Conservation (phyloP, 2,329 filamentous ascomycete species). For the Septoria linicola region DNA sequence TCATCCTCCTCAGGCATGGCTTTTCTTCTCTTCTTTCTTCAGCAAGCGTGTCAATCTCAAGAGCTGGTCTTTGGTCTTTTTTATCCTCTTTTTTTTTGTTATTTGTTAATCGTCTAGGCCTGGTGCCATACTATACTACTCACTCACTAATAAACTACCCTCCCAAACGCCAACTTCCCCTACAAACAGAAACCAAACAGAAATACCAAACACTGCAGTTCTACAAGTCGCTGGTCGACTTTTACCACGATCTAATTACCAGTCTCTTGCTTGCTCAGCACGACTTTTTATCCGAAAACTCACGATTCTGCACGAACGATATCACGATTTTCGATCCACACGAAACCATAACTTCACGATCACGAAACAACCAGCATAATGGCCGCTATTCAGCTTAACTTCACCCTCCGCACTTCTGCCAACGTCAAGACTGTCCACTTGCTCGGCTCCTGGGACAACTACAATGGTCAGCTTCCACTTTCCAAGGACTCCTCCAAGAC, state of each 20-base stretch:
- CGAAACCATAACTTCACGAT: slow-evolving; percentile 28
- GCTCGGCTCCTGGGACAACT: slow-evolving; percentile 97
- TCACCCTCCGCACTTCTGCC: slow-evolving; percentile 91
- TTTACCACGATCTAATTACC: slow-evolving; percentile 41
- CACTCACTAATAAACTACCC: slow-evolving; percentile 29
- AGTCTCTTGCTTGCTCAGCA: slow-evolving; percentile 51
- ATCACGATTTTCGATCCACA: slow-evolving; percentile 18
- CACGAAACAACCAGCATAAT: slow-evolving; percentile 49
- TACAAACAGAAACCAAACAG: slow-evolving; percentile 23
- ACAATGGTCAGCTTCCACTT: slow-evolving; percentile 88
- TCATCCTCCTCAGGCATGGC: slow-evolving; percentile 24
- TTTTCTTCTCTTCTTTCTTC: slow-evolving; percentile 43
- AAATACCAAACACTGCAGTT: slow-evolving; percentile 34
- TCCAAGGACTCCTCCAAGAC: slow-evolving; percentile 82
- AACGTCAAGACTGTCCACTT: slow-evolving; percentile 97
- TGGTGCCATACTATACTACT: slow-evolving; percentile 42
- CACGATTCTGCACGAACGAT: slow-evolving; percentile 24
- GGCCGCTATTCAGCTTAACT: slow-evolving; percentile 90
- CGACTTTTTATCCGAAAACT: slow-evolving; percentile 28
- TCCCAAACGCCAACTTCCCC: slow-evolving; percentile 21
- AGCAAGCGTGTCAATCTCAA: slow-evolving; percentile 53
- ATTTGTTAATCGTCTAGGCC: slow-evolving; percentile 45
- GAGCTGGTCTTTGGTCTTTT: slow-evolving; percentile 52
- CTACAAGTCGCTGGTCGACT: slow-evolving; percentile 39
- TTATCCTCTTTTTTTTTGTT: slow-evolving; percentile 42